Base-by-base conservation (phyloP, 2,329 filamentous ascomycete genomes). In the Aspergillus brasiliensis region DNA sequence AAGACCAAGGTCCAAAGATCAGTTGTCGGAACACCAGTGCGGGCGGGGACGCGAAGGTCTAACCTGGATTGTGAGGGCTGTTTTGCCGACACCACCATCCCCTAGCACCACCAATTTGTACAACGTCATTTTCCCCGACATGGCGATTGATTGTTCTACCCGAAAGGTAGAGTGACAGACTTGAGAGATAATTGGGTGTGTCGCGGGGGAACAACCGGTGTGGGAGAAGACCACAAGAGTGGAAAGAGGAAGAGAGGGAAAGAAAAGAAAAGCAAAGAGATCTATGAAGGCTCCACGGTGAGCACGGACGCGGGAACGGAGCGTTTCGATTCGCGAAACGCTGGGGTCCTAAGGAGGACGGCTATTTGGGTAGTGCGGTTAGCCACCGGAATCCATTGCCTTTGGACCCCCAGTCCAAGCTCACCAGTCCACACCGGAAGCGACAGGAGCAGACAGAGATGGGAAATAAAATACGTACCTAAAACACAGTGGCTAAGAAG, bases 41-140 rank as follows among this genome's bases (percentile, higher is more conserved):
- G 62, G 53, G 27, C n/a, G 46, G 47, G 23, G 7, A 51, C 31
- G 19, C 27, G 57, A 57, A 61, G 27, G 47, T 66, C 75, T 61
- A 70, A 83, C 85, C 80, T 88, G 92, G 75, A 97, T 97, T 60
- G 92, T 97, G 75, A 97, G 83, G 72, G 92, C 92, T 54, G 92
- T 97, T 81, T 97, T 97, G 70, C 92, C 92, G 63, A 97, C 92
- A 79, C 92, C 92, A 81, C 92, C 92, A 77, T 97, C 92, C 71
- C 92, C 93, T 66, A 97, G 83, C 80, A 97, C 92, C 86, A 97
- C 92, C 84, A 97, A 81, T 81, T 96, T 96, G 83, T 97, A 96
- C 77, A 96, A 82, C 75, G 92, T 93, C 92, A 96, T 96, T 84
- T 94, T 93, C 73, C 91, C 91, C 81, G 91, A 88, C 91, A 95